Base-by-base conservation (phyloP, 2,329 filamentous ascomycete species). In the Seiridium unicorne region DNA sequence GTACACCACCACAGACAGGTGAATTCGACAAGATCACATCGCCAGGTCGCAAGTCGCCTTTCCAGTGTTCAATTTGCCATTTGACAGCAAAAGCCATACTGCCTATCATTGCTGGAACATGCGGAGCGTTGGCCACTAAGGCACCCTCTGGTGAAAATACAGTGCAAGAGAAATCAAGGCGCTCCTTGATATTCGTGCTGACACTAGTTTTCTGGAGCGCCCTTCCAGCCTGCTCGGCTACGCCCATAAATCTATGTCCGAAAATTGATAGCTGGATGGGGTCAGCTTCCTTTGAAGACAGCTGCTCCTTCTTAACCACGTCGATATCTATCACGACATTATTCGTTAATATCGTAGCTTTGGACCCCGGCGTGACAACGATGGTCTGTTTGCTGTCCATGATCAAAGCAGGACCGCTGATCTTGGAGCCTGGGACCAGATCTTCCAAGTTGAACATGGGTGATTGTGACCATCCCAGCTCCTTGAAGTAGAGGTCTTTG, bases 181-280 rank as follows among this genome's bases (percentile, higher is more conserved):
- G 84, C 70, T 93, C 91, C 68, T 93, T 90, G 72, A 93, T 89
- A 65, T 92, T 93, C 0, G 88, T 91, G 61, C 84, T 89, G 9
- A 93, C 88, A 65, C 86, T 88, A 0, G 89, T 92, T 75, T 92
- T 92, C 68, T 92, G 89, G 18, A 93, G 74, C 3, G 89, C 88
- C 55, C 88, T 81, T 0, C 90, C 90, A 89, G 93, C 93, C 69
- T 93, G 89, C 73, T 93, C 90, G 0, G 90, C 90, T 62, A 93
- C 91, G 3, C 88, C 86, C 90, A 93, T 93, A 75, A 93, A 93
- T 1, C 90, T 82, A 71, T 93, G 89, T 0, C 87, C 88, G 67
- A 93, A 93, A 59, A 93, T 89, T 65, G 86, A 89, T 1, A 93
- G 79, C 72, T 90, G 82, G 65, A 93, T 89, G 0, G 89, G 90